Conservation (phyloP, 495 filamentous ascomycete species). For the Rostrohypoxylon terebratum region DNA sequence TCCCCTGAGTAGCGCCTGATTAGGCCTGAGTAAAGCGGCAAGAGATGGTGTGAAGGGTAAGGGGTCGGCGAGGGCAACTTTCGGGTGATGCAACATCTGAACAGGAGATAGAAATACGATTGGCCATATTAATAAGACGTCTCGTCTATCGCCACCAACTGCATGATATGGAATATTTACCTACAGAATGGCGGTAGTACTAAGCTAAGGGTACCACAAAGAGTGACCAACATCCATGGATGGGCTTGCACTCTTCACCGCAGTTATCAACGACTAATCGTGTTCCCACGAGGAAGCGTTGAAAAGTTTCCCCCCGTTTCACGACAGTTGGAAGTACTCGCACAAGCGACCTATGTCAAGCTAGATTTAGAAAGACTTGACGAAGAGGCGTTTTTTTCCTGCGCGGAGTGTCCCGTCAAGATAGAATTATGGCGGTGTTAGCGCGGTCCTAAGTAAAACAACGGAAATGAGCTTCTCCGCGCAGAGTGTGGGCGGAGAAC, state of each 20-base stretch:
- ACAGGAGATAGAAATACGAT: constrained; percentile 14
- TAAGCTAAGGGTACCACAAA: neutral
- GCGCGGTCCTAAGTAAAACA: constrained; percentile 40
- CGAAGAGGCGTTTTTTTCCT: neutral
- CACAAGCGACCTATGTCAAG: constrained; percentile 14
- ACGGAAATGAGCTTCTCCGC: constrained; percentile 37
- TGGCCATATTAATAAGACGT: constrained; percentile 13
- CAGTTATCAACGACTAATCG: constrained; percentile 12
- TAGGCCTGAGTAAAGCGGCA: no score
- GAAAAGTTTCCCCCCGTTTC: constrained; percentile 15
- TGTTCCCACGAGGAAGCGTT: constrained; percentile 4
- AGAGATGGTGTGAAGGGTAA: no score
- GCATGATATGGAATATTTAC: constrained; percentile 27
- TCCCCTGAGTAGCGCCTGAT: no score
- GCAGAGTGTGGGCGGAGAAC: constrained; percentile 29
- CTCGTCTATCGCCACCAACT: constrained; percentile 24
- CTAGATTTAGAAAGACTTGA: constrained; percentile 18
- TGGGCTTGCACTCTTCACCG: constrained; percentile 6
- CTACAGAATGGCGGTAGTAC: constrained; percentile 18
- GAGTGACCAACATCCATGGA: constrained; percentile 29
- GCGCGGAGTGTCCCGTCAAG: constrained; percentile 18
- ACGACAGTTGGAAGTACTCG: constrained; percentile 9
- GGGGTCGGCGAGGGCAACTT: no score
- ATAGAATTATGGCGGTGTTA: constrained; percentile 35
- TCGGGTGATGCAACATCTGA: no score